phyloP scores from a whole-genome alignment of 1,284 basidiomycete species.

The Mycena sp. region DNA sequence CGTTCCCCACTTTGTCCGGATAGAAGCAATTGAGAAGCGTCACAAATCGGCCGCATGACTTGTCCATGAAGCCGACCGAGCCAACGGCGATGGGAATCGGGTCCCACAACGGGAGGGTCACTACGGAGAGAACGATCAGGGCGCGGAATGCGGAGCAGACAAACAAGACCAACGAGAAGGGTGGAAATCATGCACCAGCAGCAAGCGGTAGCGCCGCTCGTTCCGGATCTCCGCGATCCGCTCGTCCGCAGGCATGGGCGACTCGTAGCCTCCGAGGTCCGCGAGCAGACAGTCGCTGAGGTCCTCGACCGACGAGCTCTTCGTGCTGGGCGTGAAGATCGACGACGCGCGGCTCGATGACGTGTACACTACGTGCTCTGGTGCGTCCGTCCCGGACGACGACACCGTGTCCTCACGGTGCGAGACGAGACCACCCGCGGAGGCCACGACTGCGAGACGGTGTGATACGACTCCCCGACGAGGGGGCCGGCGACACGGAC shows the following conservation, averaged over 20 bases:
- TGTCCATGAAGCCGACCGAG: slow-evolving; percentile 61
- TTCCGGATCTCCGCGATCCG: slow-evolving; percentile 55
- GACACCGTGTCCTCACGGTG: slow-evolving; percentile 33
- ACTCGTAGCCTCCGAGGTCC: slow-evolving; percentile 49
- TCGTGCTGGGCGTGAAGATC: slow-evolving; percentile 40
- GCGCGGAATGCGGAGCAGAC: not conserved
- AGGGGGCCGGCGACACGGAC: slow-evolving; percentile 15
- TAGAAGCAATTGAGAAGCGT: slow-evolving; percentile 66
- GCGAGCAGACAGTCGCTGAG: slow-evolving; percentile 21
- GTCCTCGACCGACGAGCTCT: slow-evolving; percentile 34
- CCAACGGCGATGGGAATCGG: slow-evolving; percentile 70
- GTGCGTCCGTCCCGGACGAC: slow-evolving; percentile 30
- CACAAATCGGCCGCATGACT: slow-evolving; percentile 69
- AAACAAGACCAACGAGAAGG: slow-evolving; percentile 60
- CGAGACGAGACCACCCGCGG: slow-evolving; percentile 13
- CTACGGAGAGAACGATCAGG: slow-evolving; percentile 45
- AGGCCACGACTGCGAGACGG: slow-evolving; percentile 22
- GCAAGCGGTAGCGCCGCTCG: slow-evolving; percentile 69
- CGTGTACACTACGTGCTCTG: slow-evolving; percentile 45
- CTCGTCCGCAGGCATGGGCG: slow-evolving; percentile 57
- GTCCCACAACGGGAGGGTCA: slow-evolving; percentile 76
- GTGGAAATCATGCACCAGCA: slow-evolving; percentile 74
- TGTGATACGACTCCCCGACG: slow-evolving; percentile 25
- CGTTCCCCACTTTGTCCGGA: slow-evolving; percentile 50
- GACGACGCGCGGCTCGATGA: slow-evolving; percentile 41